Conservation (phyloP, 2,329 filamentous ascomycete species). For the Paecilomyces niveus region DNA sequence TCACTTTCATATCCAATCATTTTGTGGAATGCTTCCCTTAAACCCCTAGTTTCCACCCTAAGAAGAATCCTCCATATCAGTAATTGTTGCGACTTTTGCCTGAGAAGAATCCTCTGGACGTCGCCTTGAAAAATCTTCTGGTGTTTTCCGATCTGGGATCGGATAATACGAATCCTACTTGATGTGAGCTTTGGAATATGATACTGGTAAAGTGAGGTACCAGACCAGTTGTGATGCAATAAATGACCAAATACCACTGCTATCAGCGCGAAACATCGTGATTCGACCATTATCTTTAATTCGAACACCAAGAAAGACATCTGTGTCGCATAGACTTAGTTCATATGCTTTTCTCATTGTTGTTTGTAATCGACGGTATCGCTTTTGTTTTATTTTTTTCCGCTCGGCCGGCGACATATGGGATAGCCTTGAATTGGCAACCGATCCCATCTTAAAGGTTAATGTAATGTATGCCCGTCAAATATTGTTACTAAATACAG, state of each 20-base stretch:
- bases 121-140: neutral
- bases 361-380: neutral
- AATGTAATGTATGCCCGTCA: neutral
- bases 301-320: neutral
- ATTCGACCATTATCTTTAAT: neutral
- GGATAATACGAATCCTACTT: constrained; percentile 2
- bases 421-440: neutral
- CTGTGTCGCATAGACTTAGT: neutral
- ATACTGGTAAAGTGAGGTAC: neutral
- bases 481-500: no score
- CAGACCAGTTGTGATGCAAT: neutral
- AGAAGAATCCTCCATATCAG: no score
- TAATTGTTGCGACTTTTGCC: no score
- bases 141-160: constrained; percentile 1
- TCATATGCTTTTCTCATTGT: constrained; percentile 1
- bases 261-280: constrained; percentile 1
- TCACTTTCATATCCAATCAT: no score
- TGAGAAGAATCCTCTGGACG: no score
- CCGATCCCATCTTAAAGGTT: neutral
- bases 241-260: neutral
- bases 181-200: neutral
- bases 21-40: no score
- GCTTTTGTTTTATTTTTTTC: neutral
- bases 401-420: neutral
- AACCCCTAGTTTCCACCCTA: no score